phyloP scores from a whole-genome alignment of 768 basidiomycete species.

The Mycena vitilis region DNA sequence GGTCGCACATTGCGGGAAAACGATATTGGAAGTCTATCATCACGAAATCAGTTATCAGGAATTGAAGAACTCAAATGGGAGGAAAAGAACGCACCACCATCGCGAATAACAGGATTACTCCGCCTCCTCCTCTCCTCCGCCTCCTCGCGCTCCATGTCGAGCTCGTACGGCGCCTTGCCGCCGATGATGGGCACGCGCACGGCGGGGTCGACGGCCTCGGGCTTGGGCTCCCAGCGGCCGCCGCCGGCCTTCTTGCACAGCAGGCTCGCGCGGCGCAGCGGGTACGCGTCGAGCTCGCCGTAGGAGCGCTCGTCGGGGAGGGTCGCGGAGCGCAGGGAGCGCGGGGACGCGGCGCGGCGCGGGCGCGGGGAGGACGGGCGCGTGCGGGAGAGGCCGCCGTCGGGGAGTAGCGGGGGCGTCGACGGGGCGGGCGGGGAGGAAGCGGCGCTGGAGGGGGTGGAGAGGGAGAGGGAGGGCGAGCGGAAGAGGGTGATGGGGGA shows the following conservation, averaged over 20 bases:
- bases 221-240: slow-evolving; percentile 83
- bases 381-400: slow-evolving; percentile 45
- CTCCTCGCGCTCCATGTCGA: slow-evolving; percentile 78
- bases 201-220: slow-evolving; percentile 55
- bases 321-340: slow-evolving; percentile 48
- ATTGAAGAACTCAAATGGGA: slow-evolving; percentile 3
- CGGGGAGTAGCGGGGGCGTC: slow-evolving; percentile 41
- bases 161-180: slow-evolving; percentile 73
- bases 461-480: slow-evolving; percentile 44
- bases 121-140: slow-evolving; percentile 59
- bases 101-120: slow-evolving; percentile 72
- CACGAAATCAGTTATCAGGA: not conserved
- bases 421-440: slow-evolving; percentile 38
- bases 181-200: slow-evolving; percentile 72
- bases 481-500: slow-evolving; percentile 54
- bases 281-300: slow-evolving; percentile 81
- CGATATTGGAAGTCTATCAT: slow-evolving; percentile 82
- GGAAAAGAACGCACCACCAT: slow-evolving; percentile 55
- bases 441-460: slow-evolving; percentile 45
- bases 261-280: slow-evolving; percentile 71
- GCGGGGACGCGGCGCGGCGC: slow-evolving; percentile 49
- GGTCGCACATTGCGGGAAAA: slow-evolving; percentile 55
- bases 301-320: slow-evolving; percentile 62
- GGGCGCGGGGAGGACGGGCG: slow-evolving; percentile 43
- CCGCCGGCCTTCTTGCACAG: slow-evolving; percentile 85